These are phyloP conservation scores for Alisma plantagoaquatica DNA, from an alignment of 106 monocot genomes.

Conservation along the genomic window DNA sequence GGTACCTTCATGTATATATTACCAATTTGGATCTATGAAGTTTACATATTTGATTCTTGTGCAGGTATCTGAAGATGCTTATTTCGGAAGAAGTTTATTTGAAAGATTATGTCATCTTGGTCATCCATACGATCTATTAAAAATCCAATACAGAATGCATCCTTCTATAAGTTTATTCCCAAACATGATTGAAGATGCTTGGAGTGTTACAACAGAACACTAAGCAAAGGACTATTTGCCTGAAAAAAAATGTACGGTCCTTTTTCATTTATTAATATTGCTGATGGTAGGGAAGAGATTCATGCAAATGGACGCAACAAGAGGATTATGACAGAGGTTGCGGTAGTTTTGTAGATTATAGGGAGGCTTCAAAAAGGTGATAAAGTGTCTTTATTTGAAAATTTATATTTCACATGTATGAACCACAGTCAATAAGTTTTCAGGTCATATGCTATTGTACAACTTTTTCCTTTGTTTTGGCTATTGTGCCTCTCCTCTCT, in stretches of 20 bases:
- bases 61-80: constrained; percentile 32
- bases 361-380: constrained; percentile 25
- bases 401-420: too few species aligned
- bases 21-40: background rate
- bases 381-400: too few species aligned
- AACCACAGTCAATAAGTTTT: too few species aligned
- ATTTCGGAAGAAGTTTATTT: constrained; percentile 58
- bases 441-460: too few species aligned
- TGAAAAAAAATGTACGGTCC: constrained; percentile 30
- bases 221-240: constrained; percentile 17
- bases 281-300: constrained; percentile 19
- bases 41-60: background rate
- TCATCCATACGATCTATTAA: constrained; percentile 45
- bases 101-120: constrained; percentile 53
- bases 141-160: constrained; percentile 74
- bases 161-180: constrained; percentile 68
- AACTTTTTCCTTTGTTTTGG: too few species aligned
- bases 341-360: constrained; percentile 35
- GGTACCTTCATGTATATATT: constrained; percentile 24
- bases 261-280: constrained; percentile 45
- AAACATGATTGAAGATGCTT: constrained; percentile 40
- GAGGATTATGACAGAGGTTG: constrained; percentile 45
- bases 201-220: constrained; percentile 15
- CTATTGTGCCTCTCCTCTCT: too few species aligned
- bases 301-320: constrained; percentile 30